Conservation (phyloP, 2,329 filamentous ascomycete species). For the Clarireedia paspali region DNA sequence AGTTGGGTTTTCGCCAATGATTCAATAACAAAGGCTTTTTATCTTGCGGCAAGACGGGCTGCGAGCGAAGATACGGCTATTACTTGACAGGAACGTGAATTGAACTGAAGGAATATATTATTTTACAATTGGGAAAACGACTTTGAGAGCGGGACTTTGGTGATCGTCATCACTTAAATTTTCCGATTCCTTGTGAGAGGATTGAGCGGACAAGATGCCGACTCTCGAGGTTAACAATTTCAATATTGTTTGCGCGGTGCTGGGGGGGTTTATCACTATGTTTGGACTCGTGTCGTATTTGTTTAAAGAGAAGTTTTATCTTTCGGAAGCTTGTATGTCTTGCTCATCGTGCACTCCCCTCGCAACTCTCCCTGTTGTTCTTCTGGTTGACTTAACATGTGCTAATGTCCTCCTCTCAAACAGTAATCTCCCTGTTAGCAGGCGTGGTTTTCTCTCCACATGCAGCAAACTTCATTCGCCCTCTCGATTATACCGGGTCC, state of each 20-base stretch:
- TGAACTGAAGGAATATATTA: no score
- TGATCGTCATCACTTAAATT: no score
- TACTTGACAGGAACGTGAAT: constrained; percentile 6
- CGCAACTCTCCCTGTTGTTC: neutral
- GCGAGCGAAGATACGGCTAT: neutral
- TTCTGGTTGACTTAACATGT: neutral
- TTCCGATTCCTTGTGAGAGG: no score
- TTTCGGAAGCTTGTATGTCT: constrained; percentile 75
- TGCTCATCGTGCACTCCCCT: neutral
- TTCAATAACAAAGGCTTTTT: constrained; percentile 1
- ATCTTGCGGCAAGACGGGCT: neutral
- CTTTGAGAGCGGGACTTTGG: no score
- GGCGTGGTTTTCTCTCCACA: constrained; percentile 74
- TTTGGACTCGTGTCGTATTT: constrained; percentile 88
- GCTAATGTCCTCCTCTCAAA: neutral
- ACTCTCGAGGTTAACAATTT: constrained; percentile 43
- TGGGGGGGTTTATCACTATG: constrained; percentile 83
- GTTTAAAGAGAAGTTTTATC: constrained; percentile 81
- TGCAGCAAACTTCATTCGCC: constrained; percentile 68
- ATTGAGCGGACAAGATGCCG: constrained; percentile 31
- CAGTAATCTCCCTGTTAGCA: constrained; percentile 76
- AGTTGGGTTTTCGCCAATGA: neutral
- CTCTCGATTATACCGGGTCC: constrained; percentile 63
- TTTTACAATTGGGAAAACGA: no score
- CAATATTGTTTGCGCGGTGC: constrained; percentile 51